Percentiles rank a stretch among this genome's conserved stretches.
phyloP scores from a whole-genome alignment of 1,139 yeast genomes.

The Saccharomyces hybrid region DNA sequence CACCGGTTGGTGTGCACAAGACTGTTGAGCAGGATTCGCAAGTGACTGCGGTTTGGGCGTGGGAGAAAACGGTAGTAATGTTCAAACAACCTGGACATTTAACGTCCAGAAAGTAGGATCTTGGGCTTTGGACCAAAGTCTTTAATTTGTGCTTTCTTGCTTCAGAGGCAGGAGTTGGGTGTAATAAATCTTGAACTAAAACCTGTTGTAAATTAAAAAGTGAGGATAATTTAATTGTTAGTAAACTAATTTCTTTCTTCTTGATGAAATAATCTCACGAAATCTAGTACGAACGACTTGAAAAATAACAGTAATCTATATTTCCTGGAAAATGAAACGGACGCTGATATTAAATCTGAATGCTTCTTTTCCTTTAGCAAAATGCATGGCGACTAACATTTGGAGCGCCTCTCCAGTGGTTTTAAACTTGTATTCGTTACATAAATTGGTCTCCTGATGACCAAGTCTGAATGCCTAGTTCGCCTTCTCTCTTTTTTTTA shows the following conservation, averaged over 20 bases:
- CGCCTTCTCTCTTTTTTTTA: too few relatives aligned
- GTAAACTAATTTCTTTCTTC: background rate
- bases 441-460: too few relatives aligned
- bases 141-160: conserved; percentile 95
- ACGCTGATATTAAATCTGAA: background rate
- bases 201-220: conserved; percentile 40
- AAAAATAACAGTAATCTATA: background rate
- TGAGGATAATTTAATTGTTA: background rate
- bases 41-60: conserved; percentile 99
- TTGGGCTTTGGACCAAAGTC: conserved; percentile 94
- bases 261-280: too few relatives aligned
- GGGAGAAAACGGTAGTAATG: conserved; percentile 99
- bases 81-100: conserved; percentile 98
- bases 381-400: too few relatives aligned
- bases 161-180: conserved; percentile 96
- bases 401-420: too few relatives aligned
- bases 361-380: too few relatives aligned
- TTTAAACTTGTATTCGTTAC: too few relatives aligned
- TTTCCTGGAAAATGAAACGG: background rate
- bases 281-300: too few relatives aligned
- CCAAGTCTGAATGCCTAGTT: too few relatives aligned
- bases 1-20: conserved; percentile 98
- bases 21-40: conserved; percentile 98
- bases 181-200: conserved; percentile 95
- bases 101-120: conserved; percentile 99